These are phyloP conservation scores for Leersia perrieri DNA, from an alignment of 176 grass and related monocot genomes.

Conservation along the genomic window DNA sequence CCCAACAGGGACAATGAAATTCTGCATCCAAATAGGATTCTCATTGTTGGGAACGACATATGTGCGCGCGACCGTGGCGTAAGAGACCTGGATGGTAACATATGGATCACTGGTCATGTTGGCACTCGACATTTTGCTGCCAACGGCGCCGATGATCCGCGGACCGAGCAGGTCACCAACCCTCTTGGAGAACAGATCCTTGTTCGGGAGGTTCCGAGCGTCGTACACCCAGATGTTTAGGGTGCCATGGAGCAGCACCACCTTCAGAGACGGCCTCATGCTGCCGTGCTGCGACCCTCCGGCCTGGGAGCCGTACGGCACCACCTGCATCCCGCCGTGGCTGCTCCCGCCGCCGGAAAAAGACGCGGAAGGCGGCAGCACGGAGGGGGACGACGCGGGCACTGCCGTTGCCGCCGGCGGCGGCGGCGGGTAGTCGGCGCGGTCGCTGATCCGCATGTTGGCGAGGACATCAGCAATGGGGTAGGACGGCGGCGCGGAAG, in stretches of 20 bases:
- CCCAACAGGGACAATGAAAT: constrained; percentile 67
- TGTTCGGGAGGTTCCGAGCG: constrained; percentile 71
- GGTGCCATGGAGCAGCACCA: constrained; percentile 80
- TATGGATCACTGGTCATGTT: constrained; percentile 83
- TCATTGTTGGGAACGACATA: constrained; percentile 73
- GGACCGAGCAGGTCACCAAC: constrained; percentile 47
- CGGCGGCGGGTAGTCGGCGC: background rate
- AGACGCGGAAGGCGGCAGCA: constrained; percentile 23
- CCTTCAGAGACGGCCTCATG: constrained; percentile 58
- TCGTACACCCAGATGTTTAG: constrained; percentile 68
- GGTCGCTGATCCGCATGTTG: constrained; percentile 49
- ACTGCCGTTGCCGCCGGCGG: background rate
- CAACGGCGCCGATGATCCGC: constrained; percentile 37
- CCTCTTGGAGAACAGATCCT: constrained; percentile 81
- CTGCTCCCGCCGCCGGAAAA: constrained; percentile 23
- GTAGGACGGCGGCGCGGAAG: constrained; percentile 43
- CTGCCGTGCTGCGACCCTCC: constrained; percentile 37
- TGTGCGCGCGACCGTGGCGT: constrained; percentile 54
- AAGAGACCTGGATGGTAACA: constrained; percentile 54
- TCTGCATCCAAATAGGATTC: constrained; percentile 81
- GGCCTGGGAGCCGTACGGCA: constrained; percentile 19
- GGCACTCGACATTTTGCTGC: constrained; percentile 39
- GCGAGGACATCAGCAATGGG: constrained; percentile 58
- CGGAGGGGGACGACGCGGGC: constrained; percentile 8
- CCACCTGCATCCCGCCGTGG: constrained; percentile 46